These are phyloP conservation scores for Mycocentrospora acerina DNA, from an alignment of 2,329 filamentous ascomycete species.

Conservation along the genomic window DNA sequence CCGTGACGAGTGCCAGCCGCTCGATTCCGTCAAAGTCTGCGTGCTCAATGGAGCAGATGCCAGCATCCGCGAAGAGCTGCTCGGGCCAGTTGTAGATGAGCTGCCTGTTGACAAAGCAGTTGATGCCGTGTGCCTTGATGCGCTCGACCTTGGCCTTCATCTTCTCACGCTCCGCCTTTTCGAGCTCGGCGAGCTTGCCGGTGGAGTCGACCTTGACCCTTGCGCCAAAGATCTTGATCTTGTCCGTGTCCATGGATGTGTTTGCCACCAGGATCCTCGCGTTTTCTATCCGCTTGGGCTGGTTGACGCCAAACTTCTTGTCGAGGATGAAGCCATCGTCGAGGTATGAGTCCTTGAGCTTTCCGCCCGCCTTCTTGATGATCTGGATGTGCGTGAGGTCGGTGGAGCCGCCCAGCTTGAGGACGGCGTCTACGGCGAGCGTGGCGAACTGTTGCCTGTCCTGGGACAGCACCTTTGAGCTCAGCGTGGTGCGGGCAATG, in stretches of 20 bases:
- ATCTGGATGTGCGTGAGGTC: constrained; percentile 98
- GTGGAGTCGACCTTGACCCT: constrained; percentile 96
- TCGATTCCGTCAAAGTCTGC: constrained; percentile 99
- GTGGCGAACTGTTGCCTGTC: constrained; percentile 89
- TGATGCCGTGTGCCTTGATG: constrained; percentile 98
- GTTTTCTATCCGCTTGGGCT: constrained; percentile 95
- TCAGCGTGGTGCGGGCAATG: constrained; percentile 92
- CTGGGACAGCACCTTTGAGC: constrained; percentile 94
- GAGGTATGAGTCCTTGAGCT: constrained; percentile 95
- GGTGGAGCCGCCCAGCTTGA: constrained; percentile 84
- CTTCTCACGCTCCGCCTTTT: constrained; percentile 98
- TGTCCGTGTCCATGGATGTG: constrained; percentile 99
- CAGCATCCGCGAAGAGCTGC: constrained; percentile 95
- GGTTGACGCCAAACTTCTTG: constrained; percentile 98
- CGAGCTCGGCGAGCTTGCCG: constrained; percentile 94
- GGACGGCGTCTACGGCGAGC: constrained; percentile 86
- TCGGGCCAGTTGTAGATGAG: constrained; percentile 99
- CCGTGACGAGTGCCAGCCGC: constrained; percentile 89
- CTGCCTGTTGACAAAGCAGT: constrained; percentile 99
- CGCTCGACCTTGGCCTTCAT: constrained; percentile 99
- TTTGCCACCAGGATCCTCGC: constrained; percentile 98
- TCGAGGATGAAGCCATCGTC: constrained; percentile 98
- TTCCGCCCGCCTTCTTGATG: constrained; percentile 98
- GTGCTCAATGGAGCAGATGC: constrained; percentile 98
- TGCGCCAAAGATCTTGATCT: constrained; percentile 99